phyloP scores from a whole-genome alignment of 1,284 basidiomycete genomes.

The Pascua sp. region DNA sequence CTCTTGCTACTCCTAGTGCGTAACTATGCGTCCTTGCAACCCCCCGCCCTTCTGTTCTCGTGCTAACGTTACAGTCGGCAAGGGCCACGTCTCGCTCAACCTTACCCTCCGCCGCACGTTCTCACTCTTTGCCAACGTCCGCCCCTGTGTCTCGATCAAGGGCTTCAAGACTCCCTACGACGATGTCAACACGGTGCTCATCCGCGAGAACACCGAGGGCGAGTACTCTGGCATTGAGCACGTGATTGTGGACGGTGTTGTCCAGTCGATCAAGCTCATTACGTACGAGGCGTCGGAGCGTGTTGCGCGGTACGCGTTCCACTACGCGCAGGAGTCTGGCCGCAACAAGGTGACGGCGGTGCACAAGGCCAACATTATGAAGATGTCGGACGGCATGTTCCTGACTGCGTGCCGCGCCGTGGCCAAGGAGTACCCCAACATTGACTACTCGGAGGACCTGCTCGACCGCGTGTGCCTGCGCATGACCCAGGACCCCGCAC shows the following conservation, averaged over 20 bases:
- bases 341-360: constrained; percentile 95
- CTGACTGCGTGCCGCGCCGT: constrained; percentile 94
- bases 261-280: constrained; percentile 99
- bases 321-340: constrained; percentile 85
- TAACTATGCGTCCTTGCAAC: constrained; percentile 12
- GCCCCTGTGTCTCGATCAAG: constrained; percentile 91
- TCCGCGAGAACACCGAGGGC: constrained; percentile 99
- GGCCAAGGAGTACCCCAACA: constrained; percentile 91
- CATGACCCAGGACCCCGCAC: constrained; percentile 67
- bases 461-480: constrained; percentile 95
- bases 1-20: constrained; percentile 87
- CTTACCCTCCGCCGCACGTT: constrained; percentile 95
- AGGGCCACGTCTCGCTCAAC: constrained; percentile 98
- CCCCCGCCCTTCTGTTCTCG: not conserved
- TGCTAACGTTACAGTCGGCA: constrained; percentile 66
- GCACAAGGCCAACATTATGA: constrained; percentile 99
- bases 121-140: constrained; percentile 97
- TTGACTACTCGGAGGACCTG: constrained; percentile 93
- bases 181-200: constrained; percentile 95
- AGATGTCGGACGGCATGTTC: constrained; percentile 99
- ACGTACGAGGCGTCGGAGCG: constrained; percentile 99
- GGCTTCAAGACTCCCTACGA: constrained; percentile 99
- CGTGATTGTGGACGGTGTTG: constrained; percentile 94
- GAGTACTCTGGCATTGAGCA: constrained; percentile 99
- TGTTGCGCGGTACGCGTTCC: constrained; percentile 97